Evolutionary conservation across 495 filamentous ascomycete species (phyloP), one percentile per base, ranked within the genome.

Genomic region (Annulohypoxylon bovei): DNA sequence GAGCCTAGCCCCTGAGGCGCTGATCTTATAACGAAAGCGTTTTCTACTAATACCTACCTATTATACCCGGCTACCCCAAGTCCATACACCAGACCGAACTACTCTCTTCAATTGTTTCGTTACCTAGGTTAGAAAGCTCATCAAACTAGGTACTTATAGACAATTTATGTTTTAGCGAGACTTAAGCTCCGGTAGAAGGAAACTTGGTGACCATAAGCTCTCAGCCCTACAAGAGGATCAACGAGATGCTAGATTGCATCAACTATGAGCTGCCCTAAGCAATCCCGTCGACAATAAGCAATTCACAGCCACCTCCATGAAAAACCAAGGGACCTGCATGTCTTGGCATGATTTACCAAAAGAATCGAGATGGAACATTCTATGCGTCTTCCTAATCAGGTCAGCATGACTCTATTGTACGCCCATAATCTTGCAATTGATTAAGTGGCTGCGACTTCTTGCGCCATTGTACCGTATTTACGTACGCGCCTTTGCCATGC

Each of bases 281-380:
- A 20, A 49, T 46, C 27, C 12, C 54, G 32, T 57, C 50, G 18
- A 65, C 9, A 54, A 65, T 58, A 63, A 70, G 60, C 42, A 60
- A 30, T 14, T 46, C 63, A 72, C 60, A 68, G 64, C 70, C 70
- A 72, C 64, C 70, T 72, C 70, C 70, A 72, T 53, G 46, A 35
- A 46, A 52, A 23, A 27, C n/a, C n/a, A 39, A 62, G 49, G 56
- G 62, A 60, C 56, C 56, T 71, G 49, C 62, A 64, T 52, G 39
- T 65, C 68, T 71, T 71, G 60, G 68, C 68, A 22, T 57, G n/a
- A 54, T 18, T 35, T 64, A 56, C 53, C 66, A 32, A 28, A 40
- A 33, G 49, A 69, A 64, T 56, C 44, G 28, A 30, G 46, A 59
- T 27, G 58, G 42, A 62, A 67, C 22, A 37, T 64, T 68, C 61